Percentiles rank a stretch among this genome's conserved stretches.
phyloP scores from a whole-genome alignment of 163 green algal species.

The Trebouxia gelatinosa region DNA sequence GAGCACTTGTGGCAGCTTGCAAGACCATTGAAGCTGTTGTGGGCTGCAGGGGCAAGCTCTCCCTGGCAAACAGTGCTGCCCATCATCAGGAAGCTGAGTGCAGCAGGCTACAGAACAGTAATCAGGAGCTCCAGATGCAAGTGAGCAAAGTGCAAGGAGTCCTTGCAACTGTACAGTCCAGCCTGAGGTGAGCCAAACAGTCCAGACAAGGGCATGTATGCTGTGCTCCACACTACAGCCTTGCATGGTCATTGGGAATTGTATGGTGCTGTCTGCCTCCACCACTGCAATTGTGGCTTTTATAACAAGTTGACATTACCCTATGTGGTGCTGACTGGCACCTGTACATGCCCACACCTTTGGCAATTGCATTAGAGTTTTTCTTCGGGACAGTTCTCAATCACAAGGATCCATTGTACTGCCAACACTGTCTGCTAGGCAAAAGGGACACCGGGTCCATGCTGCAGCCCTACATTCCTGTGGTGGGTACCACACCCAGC shows the following conservation, averaged over 20 bases:
- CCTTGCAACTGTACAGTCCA: not conserved
- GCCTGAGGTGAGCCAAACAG: slow-evolving; percentile 5
- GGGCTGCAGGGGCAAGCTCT: slow-evolving; percentile 49
- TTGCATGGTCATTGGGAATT: not conserved
- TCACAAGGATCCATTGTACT: no score
- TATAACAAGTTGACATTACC: no score
- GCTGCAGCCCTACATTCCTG: not conserved
- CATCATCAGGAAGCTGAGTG: slow-evolving; percentile 57
- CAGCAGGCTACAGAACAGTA: slow-evolving; percentile 53
- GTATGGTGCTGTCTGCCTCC: not conserved
- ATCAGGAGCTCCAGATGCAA: slow-evolving; percentile 38
- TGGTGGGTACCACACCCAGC: no score
- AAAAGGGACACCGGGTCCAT: no score
- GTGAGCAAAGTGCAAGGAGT: slow-evolving; percentile 11
- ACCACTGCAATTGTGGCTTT: no score
- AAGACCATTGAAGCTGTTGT: not conserved
- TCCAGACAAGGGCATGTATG: not conserved
- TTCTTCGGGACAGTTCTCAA: no score
- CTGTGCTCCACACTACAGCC: not conserved
- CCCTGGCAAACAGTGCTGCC: slow-evolving; percentile 48
- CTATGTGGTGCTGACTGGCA: no score
- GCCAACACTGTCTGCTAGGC: no score
- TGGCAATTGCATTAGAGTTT: no score
- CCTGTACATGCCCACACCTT: no score
- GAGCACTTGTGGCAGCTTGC: not conserved